Evolutionary conservation across 208 protist species (phyloP).

Genomic region (Naegleria fowleri): DNA sequence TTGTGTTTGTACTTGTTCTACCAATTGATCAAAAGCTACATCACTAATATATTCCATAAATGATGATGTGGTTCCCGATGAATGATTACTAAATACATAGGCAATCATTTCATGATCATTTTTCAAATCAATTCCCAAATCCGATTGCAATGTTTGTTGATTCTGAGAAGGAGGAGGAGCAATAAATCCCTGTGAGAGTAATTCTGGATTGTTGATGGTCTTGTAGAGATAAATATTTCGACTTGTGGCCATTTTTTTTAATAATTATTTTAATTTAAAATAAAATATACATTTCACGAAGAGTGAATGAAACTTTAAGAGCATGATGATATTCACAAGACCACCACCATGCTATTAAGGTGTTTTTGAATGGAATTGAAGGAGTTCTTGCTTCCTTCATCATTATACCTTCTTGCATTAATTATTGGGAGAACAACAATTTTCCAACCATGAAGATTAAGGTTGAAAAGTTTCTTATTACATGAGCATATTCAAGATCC

Average conservation of each 20-base stretch:
- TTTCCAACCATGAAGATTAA: too few relatives aligned
- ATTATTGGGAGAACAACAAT: too few relatives aligned
- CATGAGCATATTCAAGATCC: too few relatives aligned
- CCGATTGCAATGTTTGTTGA: background rate
- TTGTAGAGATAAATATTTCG: background rate
- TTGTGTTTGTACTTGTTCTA: background rate
- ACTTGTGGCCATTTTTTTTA: background rate
- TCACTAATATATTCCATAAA: background rate
- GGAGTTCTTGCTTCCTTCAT: too few relatives aligned
- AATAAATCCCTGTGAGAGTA: background rate
- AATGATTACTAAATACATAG: background rate
- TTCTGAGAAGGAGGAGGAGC: background rate
- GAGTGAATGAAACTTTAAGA: too few relatives aligned
- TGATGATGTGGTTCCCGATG: background rate
- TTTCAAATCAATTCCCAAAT: background rate
- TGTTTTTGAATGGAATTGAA: too few relatives aligned
- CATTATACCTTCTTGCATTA: too few relatives aligned
- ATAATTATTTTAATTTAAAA: too few relatives aligned
- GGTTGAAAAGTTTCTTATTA: too few relatives aligned
- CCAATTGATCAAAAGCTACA: background rate
- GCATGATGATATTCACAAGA: too few relatives aligned
- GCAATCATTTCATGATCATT: background rate
- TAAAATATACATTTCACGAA: too few relatives aligned
- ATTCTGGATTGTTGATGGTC: background rate
- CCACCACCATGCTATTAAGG: too few relatives aligned